Conservation (phyloP, 164 flowering plant genomes). For the Saururus chinensis region DNA sequence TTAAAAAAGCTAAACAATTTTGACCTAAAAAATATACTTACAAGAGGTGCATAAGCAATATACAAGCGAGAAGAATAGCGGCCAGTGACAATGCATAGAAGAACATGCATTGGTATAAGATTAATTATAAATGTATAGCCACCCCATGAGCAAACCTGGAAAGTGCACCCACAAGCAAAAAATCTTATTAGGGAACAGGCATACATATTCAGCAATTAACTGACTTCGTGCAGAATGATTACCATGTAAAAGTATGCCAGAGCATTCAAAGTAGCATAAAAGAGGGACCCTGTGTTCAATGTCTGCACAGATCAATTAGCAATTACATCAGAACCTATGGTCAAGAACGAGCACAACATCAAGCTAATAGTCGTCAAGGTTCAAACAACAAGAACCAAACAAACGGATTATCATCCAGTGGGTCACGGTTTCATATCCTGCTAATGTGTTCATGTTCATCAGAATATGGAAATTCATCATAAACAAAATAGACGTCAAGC, state of each 20-base stretch:
- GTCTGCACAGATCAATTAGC: conserved; percentile 47
- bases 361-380: background rate
- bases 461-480: background rate
- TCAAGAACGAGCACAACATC: background rate
- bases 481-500: background rate
- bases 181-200: background rate
- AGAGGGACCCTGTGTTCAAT: conserved; percentile 92
- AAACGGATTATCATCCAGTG: background rate
- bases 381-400: background rate
- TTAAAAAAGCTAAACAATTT: background rate
- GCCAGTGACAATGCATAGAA: conserved; percentile 92
- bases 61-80: conserved; percentile 92
- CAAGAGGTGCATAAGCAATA: conserved; percentile 95
- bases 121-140: conserved; percentile 99
- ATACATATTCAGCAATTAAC: too few species aligned
- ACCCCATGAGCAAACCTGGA: conserved; percentile 99
- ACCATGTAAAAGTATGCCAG: conserved; percentile 96
- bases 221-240: conserved; percentile 8
- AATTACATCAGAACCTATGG: background rate
- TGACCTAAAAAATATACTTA: conserved; percentile 29
- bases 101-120: conserved; percentile 98
- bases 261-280: conserved; percentile 92
- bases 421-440: too few species aligned
- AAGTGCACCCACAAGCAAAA: background rate
- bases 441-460: background rate